Percentiles rank a stretch among this genome's conserved stretches.
phyloP scores from a whole-genome alignment of 371 early-diverging fungal species.

The Haplosporangium sp. region DNA sequence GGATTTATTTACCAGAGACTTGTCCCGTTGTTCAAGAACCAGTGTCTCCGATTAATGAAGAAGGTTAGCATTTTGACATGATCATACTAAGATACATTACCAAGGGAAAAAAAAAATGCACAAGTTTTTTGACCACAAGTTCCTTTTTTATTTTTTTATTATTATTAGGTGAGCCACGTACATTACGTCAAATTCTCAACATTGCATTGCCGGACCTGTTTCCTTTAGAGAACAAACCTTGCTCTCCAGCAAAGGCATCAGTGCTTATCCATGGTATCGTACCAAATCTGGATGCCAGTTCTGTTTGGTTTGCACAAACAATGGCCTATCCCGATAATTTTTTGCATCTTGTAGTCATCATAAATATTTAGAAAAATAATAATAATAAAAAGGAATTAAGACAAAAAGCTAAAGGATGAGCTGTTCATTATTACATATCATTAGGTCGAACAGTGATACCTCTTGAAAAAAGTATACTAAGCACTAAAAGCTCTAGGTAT shows the following conservation, averaged over 20 bases:
- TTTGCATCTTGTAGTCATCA: slow-evolving; percentile 71
- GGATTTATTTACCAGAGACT: slow-evolving; percentile 68
- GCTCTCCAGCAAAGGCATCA: slow-evolving; percentile 7
- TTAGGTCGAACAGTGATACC: too few relatives aligned
- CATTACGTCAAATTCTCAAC: slow-evolving; percentile 39
- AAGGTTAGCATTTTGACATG: slow-evolving; percentile 28
- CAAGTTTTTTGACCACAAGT: too few relatives aligned
- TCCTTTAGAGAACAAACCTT: slow-evolving; percentile 1
- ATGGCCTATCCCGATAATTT: slow-evolving; percentile 80
- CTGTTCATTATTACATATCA: too few relatives aligned
- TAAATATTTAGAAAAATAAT: too few relatives aligned
- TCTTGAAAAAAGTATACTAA: too few relatives aligned
- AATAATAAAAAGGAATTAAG: too few relatives aligned
- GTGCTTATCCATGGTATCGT: slow-evolving; percentile 70
- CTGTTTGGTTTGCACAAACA: slow-evolving; percentile 72
- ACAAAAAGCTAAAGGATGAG: neutral
- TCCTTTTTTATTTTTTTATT: neutral
- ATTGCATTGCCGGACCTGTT: slow-evolving; percentile 38
- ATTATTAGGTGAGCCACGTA: slow-evolving; percentile 18
- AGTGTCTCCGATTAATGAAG: slow-evolving; percentile 58
- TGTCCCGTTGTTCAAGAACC: slow-evolving; percentile 72
- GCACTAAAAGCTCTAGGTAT: too few relatives aligned
- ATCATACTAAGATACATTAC: too few relatives aligned
- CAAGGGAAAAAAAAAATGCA: too few relatives aligned
- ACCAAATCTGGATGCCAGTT: slow-evolving; percentile 66